Conservation (phyloP, 345 rosid genomes). For the Hirschfeldia incana region DNA sequence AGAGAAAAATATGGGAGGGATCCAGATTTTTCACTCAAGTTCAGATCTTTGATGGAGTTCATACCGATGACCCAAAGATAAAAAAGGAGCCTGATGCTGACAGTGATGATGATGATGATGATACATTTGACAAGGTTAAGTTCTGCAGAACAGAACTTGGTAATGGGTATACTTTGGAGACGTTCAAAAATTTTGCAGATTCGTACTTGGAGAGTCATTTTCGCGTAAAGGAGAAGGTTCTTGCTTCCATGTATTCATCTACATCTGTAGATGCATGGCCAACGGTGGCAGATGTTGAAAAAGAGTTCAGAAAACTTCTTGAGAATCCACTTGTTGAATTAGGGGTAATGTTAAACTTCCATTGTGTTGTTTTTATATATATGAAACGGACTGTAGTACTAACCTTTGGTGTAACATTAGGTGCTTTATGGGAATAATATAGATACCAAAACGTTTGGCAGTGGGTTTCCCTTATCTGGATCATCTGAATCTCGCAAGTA, state of each 20-base stretch:
- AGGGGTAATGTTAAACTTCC: slow-evolving; percentile 51
- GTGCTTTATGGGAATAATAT: slow-evolving; percentile 56
- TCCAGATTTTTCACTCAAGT: slow-evolving; percentile 46
- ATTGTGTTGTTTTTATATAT: slow-evolving; percentile 19
- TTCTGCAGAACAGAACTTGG: slow-evolving; percentile 41
- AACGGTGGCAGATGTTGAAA: slow-evolving; percentile 53
- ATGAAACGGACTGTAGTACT: background rate
- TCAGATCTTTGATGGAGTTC: slow-evolving; percentile 53
- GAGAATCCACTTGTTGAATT: slow-evolving; percentile 53
- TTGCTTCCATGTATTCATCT: slow-evolving; percentile 25
- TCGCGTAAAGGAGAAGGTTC: slow-evolving; percentile 20
- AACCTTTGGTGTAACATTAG: slow-evolving; percentile 42
- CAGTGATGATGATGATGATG: slow-evolving; percentile 10
- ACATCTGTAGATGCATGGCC: slow-evolving; percentile 33
- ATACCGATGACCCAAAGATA: slow-evolving; percentile 27
- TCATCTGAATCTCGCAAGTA: slow-evolving; percentile 36
- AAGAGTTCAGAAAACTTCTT: slow-evolving; percentile 59
- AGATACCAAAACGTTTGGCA: slow-evolving; percentile 53
- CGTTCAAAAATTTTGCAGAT: slow-evolving; percentile 54
- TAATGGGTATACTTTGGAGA: slow-evolving; percentile 50
- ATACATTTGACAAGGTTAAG: slow-evolving; percentile 33
- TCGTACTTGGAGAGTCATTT: slow-evolving; percentile 51
- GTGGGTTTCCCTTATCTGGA: slow-evolving; percentile 62
- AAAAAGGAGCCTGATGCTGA: slow-evolving; percentile 38
- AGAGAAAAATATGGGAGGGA: slow-evolving; percentile 49